These are phyloP conservation scores for Daedaleopsis sinensis DNA, from an alignment of 768 basidiomycete species.

Conservation along the genomic window DNA sequence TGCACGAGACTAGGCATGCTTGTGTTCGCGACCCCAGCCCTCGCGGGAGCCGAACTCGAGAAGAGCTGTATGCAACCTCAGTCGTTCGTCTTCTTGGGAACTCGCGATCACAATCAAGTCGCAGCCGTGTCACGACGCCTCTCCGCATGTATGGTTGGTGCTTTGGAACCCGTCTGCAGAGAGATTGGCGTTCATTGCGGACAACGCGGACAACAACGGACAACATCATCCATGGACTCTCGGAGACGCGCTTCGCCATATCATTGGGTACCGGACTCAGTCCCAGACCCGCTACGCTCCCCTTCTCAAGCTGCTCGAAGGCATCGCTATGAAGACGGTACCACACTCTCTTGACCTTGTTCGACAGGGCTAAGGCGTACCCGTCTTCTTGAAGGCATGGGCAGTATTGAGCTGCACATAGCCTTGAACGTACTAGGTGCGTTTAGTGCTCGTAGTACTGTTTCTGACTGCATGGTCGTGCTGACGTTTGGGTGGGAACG, in stretches of 20 bases:
- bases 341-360: conserved; percentile 12
- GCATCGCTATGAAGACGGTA: not conserved
- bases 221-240: conserved; percentile 21
- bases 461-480: not conserved
- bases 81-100: conserved; percentile 15
- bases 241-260: conserved; percentile 18
- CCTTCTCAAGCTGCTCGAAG: not conserved
- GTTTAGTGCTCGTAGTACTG: conserved; percentile 1
- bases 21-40: not conserved
- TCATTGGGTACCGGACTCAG: not conserved
- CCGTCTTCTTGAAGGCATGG: conserved; percentile 44
- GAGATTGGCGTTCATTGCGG: conserved; percentile 4
- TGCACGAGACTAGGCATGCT: not conserved
- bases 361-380: conserved; percentile 37
- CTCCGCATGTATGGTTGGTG: conserved; percentile 6
- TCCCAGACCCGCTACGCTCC: too few species aligned
- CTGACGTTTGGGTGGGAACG: not conserved
- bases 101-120: not conserved
- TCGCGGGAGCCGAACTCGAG: not conserved
- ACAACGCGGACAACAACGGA: too few species aligned
- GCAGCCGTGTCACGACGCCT: conserved; percentile 1
- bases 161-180: conserved; percentile 14
- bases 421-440: conserved; percentile 46
- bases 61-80: not conserved
- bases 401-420: conserved; percentile 39